phyloP scores from a whole-genome alignment of 306 rosid species.

The Dalbergia cultrata region DNA sequence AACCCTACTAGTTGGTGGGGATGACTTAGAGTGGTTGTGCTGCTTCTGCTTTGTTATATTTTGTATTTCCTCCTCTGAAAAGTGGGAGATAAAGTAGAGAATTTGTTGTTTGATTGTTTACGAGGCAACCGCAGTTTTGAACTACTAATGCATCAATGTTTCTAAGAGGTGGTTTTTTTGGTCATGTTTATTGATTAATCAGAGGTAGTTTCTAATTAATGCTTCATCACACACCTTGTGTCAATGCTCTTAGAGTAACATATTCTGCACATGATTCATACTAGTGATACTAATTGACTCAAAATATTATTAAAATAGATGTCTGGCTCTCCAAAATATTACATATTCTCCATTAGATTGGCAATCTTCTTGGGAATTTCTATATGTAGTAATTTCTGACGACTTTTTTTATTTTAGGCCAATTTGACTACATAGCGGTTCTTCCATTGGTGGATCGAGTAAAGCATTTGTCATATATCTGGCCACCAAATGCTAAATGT shows the following conservation, averaged over 20 bases:
- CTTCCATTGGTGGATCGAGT: no score
- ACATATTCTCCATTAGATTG: no score
- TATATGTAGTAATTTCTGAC: no score
- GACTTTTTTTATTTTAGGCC: no score
- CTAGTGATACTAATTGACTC: not conserved
- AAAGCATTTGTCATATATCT: no score
- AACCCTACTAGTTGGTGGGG: conserved; percentile 25
- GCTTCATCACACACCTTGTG: not conserved
- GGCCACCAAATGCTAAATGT: no score
- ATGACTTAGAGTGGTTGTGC: conserved; percentile 34
- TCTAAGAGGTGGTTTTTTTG: not conserved
- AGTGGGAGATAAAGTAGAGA: not conserved
- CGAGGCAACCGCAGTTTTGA: conserved; percentile 26
- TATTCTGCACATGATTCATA: not conserved
- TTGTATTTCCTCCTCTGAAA: not conserved
- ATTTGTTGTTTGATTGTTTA: not conserved
- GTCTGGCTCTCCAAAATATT: no score
- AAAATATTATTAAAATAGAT: no score
- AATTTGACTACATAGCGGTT: no score
- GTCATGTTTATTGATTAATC: not conserved
- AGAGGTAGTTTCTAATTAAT: not conserved
- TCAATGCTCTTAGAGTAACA: not conserved
- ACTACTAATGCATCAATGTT: not conserved
- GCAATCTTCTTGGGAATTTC: no score
- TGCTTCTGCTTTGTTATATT: conserved; percentile 5